phyloP scores from a whole-genome alignment of 148 eudicot species.

The Nyssa sinensis region DNA sequence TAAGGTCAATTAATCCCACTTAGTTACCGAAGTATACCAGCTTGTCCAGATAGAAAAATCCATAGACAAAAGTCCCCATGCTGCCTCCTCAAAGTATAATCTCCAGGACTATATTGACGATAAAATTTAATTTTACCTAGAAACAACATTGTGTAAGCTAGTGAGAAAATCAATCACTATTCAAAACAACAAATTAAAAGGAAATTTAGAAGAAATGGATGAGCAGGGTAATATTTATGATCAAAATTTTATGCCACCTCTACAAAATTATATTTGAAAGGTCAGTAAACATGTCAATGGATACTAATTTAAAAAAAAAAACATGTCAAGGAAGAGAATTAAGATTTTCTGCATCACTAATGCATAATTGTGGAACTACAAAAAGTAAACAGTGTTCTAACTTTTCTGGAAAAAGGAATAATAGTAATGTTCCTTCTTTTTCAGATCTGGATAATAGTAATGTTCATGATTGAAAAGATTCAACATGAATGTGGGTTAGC shows the following conservation, averaged over 20 bases:
- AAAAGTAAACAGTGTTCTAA: background rate
- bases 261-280: background rate
- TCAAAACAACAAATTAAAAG: background rate
- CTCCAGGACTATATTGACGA: constrained; percentile 25
- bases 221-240: background rate
- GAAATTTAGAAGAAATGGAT: background rate
- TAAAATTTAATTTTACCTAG: constrained; percentile 24
- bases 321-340: background rate
- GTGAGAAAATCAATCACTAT: constrained; percentile 1
- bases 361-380: background rate
- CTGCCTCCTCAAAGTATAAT: constrained; percentile 14
- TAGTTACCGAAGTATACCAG: constrained; percentile 37
- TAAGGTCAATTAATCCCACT: background rate
- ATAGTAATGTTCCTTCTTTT: background rate
- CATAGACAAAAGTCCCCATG: constrained; percentile 20
- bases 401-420: background rate
- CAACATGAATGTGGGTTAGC: too few species aligned
- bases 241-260: background rate
- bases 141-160: background rate
- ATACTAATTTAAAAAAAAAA: too few species aligned
- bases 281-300: background rate
- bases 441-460: too few species aligned
- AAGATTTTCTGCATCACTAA: background rate
- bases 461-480: too few species aligned
- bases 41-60: constrained; percentile 51